phyloP scores from a whole-genome alignment of 352 stramenopile species.

The Globisporangium recalcitrans region DNA sequence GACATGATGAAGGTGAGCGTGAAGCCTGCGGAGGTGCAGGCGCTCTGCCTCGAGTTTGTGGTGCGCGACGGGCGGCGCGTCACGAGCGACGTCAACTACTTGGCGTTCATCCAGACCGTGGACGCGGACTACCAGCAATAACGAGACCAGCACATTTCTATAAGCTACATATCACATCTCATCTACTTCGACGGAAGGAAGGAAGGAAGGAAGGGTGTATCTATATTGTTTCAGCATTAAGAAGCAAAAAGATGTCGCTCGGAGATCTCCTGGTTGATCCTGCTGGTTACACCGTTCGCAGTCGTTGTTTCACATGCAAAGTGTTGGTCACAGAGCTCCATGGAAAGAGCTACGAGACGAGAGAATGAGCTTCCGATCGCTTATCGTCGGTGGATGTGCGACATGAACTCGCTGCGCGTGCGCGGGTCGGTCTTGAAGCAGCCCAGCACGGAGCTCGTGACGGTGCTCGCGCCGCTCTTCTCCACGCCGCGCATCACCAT shows the following conservation, averaged over 20 bases:
- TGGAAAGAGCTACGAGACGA: background rate
- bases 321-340: background rate
- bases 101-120: slow-evolving; percentile 67
- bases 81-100: slow-evolving; percentile 75
- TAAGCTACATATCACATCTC: background rate
- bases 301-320: slow-evolving; percentile 3
- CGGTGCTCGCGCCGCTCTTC: slow-evolving; percentile 94
- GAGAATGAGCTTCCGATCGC: background rate
- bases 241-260: slow-evolving; percentile 36
- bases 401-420: slow-evolving; percentile 86
- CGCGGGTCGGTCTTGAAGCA: slow-evolving; percentile 95
- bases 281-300: slow-evolving; percentile 38
- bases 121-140: slow-evolving; percentile 59
- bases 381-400: slow-evolving; percentile 79
- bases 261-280: slow-evolving; percentile 28
- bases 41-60: slow-evolving; percentile 46
- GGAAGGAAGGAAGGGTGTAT: slow-evolving; percentile 35
- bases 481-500: slow-evolving; percentile 99
- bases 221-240: slow-evolving; percentile 29
- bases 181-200: background rate
- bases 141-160: background rate
- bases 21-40: slow-evolving; percentile 42
- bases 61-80: slow-evolving; percentile 43
- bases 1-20: slow-evolving; percentile 78
- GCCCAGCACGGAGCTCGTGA: slow-evolving; percentile 96